A percentile compares a stretch with the other conserved stretches of the same genome.
These are phyloP conservation scores for Turritis glabra DNA, from an alignment of 345 rosid species.

Conservation along the genomic window DNA sequence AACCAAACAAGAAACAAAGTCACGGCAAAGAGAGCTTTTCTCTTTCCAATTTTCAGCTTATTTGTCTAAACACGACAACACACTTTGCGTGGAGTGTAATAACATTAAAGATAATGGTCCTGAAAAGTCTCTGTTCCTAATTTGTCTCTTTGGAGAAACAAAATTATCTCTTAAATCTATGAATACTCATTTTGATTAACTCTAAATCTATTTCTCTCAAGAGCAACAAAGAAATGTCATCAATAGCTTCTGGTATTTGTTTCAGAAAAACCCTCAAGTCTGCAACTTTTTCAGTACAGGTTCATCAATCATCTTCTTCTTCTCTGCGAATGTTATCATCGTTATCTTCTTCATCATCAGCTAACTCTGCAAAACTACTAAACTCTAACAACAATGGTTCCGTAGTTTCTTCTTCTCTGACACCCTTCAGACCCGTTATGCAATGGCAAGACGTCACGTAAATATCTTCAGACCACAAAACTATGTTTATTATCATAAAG, in stretches of 20 bases:
- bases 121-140: slow-evolving; percentile 28
- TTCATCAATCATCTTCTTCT: background rate
- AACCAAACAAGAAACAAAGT: slow-evolving; percentile 31
- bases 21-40: slow-evolving; percentile 27
- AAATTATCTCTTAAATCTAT: background rate
- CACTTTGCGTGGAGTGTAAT: slow-evolving; percentile 39
- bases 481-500: background rate
- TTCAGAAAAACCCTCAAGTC: slow-evolving; percentile 10
- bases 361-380: slow-evolving; percentile 15
- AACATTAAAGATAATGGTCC: slow-evolving; percentile 12
- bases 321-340: slow-evolving; percentile 1
- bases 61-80: slow-evolving; percentile 23
- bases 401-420: slow-evolving; percentile 20
- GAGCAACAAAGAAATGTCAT: slow-evolving; percentile 25
- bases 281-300: background rate
- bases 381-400: slow-evolving; percentile 11
- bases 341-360: slow-evolving; percentile 3
- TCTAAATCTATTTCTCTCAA: slow-evolving; percentile 16
- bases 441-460: slow-evolving; percentile 39
- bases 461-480: background rate
- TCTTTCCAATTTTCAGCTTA: background rate
- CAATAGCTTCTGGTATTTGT: slow-evolving; percentile 25
- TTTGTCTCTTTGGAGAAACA: background rate
- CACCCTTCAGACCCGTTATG: slow-evolving; percentile 33
- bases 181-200: background rate